These are phyloP conservation scores for Pythium aphanidermatum DNA, from an alignment of 352 stramenopile genomes.

Conservation along the genomic window DNA sequence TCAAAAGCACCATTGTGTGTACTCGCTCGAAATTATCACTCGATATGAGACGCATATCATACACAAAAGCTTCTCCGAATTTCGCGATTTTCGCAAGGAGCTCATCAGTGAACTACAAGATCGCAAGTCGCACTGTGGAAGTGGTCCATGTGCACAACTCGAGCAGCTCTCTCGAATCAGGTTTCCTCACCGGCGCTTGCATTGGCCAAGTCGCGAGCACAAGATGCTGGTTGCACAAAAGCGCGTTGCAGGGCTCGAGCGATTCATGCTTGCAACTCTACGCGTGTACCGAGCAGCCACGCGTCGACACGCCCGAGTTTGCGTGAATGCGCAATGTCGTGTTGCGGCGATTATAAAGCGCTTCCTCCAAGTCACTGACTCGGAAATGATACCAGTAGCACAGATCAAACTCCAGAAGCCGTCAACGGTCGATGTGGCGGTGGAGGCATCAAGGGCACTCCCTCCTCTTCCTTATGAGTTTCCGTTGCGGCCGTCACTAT, in stretches of 20 bases:
- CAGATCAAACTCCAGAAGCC: no score
- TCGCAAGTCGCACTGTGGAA: constrained; percentile 21
- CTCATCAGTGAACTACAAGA: constrained; percentile 26
- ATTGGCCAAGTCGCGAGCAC: not conserved
- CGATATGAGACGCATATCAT: constrained; percentile 43
- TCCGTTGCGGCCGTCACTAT: no score
- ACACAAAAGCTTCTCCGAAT: constrained; percentile 66
- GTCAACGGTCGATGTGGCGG: not conserved
- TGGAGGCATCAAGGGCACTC: no score
- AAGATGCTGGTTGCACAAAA: constrained; percentile 30
- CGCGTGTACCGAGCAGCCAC: constrained; percentile 38
- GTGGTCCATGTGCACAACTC: constrained; percentile 38
- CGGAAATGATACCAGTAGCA: not conserved
- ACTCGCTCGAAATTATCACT: constrained; percentile 51
- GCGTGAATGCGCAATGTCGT: constrained; percentile 43
- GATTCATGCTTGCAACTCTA: constrained; percentile 48
- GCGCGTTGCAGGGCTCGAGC: constrained; percentile 34
- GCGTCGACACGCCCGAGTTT: constrained; percentile 48
- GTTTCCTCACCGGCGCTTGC: constrained; percentile 40
- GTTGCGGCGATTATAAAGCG: constrained; percentile 33
- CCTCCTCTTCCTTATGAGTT: no score
- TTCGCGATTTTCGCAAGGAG: constrained; percentile 47
- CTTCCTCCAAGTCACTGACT: constrained; percentile 32
- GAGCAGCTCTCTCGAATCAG: constrained; percentile 36
- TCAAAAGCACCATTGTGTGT: constrained; percentile 37